Base-by-base conservation (phyloP, 2,329 filamentous ascomycete genomes). In the Colletotrichum horii region DNA sequence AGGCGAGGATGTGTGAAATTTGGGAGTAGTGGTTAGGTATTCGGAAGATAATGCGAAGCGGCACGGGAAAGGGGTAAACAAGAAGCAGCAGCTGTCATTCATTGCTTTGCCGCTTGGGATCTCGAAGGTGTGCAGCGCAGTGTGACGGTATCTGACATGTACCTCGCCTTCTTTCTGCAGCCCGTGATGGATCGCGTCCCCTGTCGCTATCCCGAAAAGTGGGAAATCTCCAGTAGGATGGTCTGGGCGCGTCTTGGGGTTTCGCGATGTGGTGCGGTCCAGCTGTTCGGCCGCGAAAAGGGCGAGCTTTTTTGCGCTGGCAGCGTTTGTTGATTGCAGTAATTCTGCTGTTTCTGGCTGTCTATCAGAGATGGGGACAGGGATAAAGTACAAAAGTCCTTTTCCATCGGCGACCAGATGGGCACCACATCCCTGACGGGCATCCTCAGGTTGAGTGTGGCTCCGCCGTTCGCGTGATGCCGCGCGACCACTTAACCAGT, bases 371-470 rank as follows among this genome's bases (percentile, higher is more conserved):
- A 52, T 22, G 0, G 6, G 43, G n/a, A 14, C 43, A 52, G 43
- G n/a, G 43, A 52, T 52, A 6, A 52, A 0, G 9, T 2, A 24
- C 55, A n/a, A 43, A 64, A 32, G 22, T 38, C 61, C 61, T 43
- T 30, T 58, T 16, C 0, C 0, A 0, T 0, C 6, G 0, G 12
- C 64, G 38, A 38, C 64, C 64, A 24, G 12, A 16, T n/a, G 43
- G 14, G 14, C 65, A n/a, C 14, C 1, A 22, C 11, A 34, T 36
- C 48, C 65, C 65, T 67, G 66, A 32, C 30, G 61, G 22, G 8
- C 26, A 55, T n/a, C 55, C 48, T 55, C 66, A 61, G 36, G 34
- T 70, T 34, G 43, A 58, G 58, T 74, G 58, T 52, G 43, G 43
- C 43, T 12, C 34, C 56, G 26, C 4, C 15, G 43, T 15, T 28